phyloP scores from a whole-genome alignment of 352 stramenopile species.

The Phytophthora cactorum region DNA sequence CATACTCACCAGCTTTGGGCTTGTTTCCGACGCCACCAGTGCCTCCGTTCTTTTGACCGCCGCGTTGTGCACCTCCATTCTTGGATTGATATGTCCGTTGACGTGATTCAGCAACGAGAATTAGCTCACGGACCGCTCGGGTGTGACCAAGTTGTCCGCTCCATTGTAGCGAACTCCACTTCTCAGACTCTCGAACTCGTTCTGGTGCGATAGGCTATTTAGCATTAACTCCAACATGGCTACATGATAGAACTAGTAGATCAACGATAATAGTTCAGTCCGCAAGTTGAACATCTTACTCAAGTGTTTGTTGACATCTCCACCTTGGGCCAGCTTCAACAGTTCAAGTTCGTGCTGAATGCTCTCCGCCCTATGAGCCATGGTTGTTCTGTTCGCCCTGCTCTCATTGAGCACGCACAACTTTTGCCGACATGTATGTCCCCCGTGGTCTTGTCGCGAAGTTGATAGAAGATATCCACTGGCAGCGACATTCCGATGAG shows the following conservation, averaged over 20 bases:
- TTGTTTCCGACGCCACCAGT: too few relatives aligned
- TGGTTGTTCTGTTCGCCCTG: conserved; percentile 8
- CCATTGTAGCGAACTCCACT: conserved; percentile 7
- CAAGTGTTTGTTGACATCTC: conserved; percentile 13
- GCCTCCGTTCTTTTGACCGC: too few relatives aligned
- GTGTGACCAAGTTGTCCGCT: background rate
- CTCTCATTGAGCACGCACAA: conserved; percentile 10
- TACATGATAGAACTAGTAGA: conserved; percentile 7
- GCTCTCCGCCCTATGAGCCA: conserved; percentile 2
- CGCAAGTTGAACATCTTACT: conserved; percentile 26
- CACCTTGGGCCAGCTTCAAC: background rate
- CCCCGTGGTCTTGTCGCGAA: conserved; percentile 16
- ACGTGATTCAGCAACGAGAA: conserved; percentile 7
- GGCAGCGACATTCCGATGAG: conserved; percentile 7
- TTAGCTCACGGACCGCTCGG: conserved; percentile 10
- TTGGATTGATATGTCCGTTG: conserved; percentile 12
- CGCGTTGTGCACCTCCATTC: background rate
- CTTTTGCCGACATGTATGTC: conserved; percentile 7
- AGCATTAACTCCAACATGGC: conserved; percentile 8
- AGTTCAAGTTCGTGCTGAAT: conserved; percentile 10
- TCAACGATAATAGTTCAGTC: conserved; percentile 16
- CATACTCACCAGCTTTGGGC: too few relatives aligned
- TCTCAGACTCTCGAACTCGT: conserved; percentile 14
- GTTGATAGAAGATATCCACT: conserved; percentile 1
- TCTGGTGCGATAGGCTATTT: conserved; percentile 5